Conservation (phyloP, 2,329 filamentous ascomycete genomes). For the Cladorrhinum sp. region DNA sequence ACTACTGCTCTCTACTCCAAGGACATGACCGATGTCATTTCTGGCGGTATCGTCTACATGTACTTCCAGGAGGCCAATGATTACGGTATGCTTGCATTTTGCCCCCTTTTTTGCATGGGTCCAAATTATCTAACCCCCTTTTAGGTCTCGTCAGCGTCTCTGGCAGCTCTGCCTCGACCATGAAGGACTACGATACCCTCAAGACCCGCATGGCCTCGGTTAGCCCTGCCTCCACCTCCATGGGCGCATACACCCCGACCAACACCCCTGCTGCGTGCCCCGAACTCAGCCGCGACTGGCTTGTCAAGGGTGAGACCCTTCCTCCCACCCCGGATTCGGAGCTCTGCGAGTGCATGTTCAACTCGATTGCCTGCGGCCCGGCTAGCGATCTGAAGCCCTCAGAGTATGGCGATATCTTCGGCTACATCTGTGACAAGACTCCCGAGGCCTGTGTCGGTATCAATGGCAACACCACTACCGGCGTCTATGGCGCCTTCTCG, state of each 20-base stretch:
- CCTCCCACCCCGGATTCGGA: constrained; percentile 76
- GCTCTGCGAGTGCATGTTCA: constrained; percentile 84
- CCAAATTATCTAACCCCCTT: constrained; percentile 16
- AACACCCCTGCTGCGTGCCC: constrained; percentile 75
- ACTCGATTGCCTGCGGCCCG: constrained; percentile 68
- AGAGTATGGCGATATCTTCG: constrained; percentile 67
- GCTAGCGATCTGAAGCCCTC: constrained; percentile 53
- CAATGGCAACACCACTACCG: constrained; percentile 61
- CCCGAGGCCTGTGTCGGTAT: constrained; percentile 64
- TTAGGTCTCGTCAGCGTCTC: constrained; percentile 61
- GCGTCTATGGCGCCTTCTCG: constrained; percentile 72
- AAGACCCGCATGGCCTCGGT: constrained; percentile 66
- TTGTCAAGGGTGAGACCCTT: constrained; percentile 61
- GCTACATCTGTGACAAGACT: constrained; percentile 63
- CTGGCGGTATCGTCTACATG: constrained; percentile 98
- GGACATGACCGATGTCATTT: constrained; percentile 84
- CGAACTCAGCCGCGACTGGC: constrained; percentile 61
- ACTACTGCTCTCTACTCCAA: constrained; percentile 74
- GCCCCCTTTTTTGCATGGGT: neutral
- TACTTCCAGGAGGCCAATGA: constrained; percentile 91
- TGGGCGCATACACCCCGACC: constrained; percentile 66
- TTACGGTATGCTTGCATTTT: constrained; percentile 61
- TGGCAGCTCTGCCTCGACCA: constrained; percentile 59
- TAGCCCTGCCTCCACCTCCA: constrained; percentile 63
- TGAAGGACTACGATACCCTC: constrained; percentile 72